Evolutionary conservation across 163 green algal species (phyloP).

Genomic region (Coccomyxa subellipsoidea): DNA sequence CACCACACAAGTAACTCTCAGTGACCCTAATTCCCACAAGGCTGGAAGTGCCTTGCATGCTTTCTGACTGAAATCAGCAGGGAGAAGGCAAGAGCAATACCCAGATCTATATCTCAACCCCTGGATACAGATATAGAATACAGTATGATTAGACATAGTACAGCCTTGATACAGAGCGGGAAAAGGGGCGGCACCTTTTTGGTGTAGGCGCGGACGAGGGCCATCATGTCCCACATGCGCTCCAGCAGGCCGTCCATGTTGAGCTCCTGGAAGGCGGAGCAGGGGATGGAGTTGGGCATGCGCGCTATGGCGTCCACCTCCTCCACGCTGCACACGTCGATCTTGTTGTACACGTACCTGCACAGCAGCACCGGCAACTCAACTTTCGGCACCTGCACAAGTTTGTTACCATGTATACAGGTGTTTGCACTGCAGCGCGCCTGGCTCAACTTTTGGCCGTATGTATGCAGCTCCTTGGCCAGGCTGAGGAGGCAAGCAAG

Average conservation of each 20-base stretch:
- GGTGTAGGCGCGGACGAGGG: constrained; percentile 89
- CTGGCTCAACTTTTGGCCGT: neutral
- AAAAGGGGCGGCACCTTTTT: constrained; percentile 62
- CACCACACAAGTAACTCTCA: no score
- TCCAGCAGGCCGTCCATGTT: constrained; percentile 93
- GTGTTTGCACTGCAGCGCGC: neutral
- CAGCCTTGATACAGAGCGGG: no score
- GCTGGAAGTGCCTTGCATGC: no score
- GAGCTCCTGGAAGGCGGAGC: constrained; percentile 81
- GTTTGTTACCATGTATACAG: no score
- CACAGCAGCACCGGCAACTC: neutral
- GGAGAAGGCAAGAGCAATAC: no score
- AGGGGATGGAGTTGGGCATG: constrained; percentile 78
- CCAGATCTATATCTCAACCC: no score
- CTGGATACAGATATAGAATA: no score
- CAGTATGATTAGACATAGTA: no score
- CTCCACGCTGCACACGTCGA: constrained; percentile 84
- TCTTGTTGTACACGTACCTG: constrained; percentile 99
- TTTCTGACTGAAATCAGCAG: no score
- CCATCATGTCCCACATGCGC: constrained; percentile 92
- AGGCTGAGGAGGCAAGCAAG: neutral
- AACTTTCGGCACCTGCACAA: no score
- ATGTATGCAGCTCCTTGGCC: neutral
- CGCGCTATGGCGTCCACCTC: constrained; percentile 51
- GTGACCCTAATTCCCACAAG: no score